A percentile compares a stretch with the other conserved stretches of the same genome.
Conservation (phyloP, 805 yeast genomes). For the Wickerhamiella siamensis region DNA sequence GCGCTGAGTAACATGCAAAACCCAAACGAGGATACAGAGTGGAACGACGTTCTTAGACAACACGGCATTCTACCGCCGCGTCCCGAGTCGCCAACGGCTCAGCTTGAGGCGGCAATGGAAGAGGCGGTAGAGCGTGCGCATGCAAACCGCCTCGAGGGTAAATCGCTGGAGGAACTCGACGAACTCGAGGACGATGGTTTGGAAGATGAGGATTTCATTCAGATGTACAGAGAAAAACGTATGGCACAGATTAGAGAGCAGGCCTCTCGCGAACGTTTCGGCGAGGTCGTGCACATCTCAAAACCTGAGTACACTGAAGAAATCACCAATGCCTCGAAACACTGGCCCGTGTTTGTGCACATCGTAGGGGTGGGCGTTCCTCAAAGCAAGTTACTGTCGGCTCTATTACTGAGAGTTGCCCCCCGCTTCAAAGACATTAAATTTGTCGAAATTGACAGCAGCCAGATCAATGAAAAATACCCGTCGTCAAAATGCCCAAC, state of each 20-base stretch:
- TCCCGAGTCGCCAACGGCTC: conserved; percentile 76
- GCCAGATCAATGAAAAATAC: conserved; percentile 81
- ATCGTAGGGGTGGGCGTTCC: conserved; percentile 45
- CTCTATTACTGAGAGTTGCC: conserved; percentile 46
- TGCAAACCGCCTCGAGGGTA: conserved; percentile 65
- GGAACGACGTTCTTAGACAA: conserved; percentile 88
- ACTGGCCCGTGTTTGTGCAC: conserved; percentile 59
- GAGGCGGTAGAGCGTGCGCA: conserved; percentile 70
- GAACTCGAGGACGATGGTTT: conserved; percentile 87
- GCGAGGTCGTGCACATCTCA: conserved; percentile 60
- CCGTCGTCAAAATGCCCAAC: conserved; percentile 91
- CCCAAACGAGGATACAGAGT: conserved; percentile 93
- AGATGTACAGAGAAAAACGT: conserved; percentile 61
- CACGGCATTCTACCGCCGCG: conserved; percentile 88
- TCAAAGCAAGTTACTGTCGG: conserved; percentile 59
- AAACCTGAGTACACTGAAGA: conserved; percentile 82
- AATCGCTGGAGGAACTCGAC: conserved; percentile 67
- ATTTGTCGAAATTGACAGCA: conserved; percentile 83
- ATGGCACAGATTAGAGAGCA: conserved; percentile 56
- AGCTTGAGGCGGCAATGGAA: conserved; percentile 74
- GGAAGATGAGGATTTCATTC: conserved; percentile 62
- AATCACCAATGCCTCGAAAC: conserved; percentile 66
- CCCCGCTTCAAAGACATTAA: conserved; percentile 64
- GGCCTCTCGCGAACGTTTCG: conserved; percentile 45
- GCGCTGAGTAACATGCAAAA: conserved; percentile 29